Evolutionary conservation across 306 rosid species (phyloP).

Genomic region (Sphenostylis stenocarpa): DNA sequence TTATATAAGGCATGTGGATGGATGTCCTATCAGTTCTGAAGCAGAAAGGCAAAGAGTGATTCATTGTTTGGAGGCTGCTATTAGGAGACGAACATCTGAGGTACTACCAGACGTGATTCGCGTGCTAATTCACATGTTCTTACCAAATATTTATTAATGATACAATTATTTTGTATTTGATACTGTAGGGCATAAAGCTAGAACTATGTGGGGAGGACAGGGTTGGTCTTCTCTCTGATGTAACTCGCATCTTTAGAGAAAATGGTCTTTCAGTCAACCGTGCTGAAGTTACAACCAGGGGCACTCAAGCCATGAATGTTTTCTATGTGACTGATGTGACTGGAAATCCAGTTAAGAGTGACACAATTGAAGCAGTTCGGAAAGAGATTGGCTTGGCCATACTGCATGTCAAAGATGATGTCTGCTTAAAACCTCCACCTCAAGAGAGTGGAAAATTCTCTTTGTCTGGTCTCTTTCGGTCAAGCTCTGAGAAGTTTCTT

Average conservation of each 20-base stretch:
- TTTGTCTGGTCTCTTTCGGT: slow-evolving; percentile 65
- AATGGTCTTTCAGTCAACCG: slow-evolving; percentile 87
- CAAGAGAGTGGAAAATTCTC: slow-evolving; percentile 67
- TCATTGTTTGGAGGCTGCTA: slow-evolving; percentile 94
- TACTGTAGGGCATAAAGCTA: slow-evolving; percentile 78
- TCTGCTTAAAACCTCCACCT: slow-evolving; percentile 49
- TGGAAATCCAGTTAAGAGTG: slow-evolving; percentile 78
- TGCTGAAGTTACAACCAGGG: slow-evolving; percentile 90
- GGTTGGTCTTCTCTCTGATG: slow-evolving; percentile 85
- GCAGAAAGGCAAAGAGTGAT: slow-evolving; percentile 95
- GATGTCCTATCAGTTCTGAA: slow-evolving; percentile 82
- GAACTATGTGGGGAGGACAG: slow-evolving; percentile 88
- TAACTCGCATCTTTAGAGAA: slow-evolving; percentile 94
- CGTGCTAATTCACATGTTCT: not conserved
- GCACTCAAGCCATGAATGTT: slow-evolving; percentile 74
- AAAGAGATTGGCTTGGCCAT: slow-evolving; percentile 77
- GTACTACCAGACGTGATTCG: slow-evolving; percentile 37
- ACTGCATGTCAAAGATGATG: slow-evolving; percentile 69
- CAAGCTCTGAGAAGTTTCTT: slow-evolving; percentile 86
- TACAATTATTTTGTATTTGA: slow-evolving; percentile 21
- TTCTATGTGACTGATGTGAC: slow-evolving; percentile 86
- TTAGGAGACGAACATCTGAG: slow-evolving; percentile 83
- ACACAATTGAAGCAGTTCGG: slow-evolving; percentile 84
- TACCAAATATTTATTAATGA: not conserved
- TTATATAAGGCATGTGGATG: slow-evolving; percentile 86